These are phyloP conservation scores for Phialophora verrucosa DNA, from an alignment of 2,329 filamentous ascomycete species.

Conservation along the genomic window DNA sequence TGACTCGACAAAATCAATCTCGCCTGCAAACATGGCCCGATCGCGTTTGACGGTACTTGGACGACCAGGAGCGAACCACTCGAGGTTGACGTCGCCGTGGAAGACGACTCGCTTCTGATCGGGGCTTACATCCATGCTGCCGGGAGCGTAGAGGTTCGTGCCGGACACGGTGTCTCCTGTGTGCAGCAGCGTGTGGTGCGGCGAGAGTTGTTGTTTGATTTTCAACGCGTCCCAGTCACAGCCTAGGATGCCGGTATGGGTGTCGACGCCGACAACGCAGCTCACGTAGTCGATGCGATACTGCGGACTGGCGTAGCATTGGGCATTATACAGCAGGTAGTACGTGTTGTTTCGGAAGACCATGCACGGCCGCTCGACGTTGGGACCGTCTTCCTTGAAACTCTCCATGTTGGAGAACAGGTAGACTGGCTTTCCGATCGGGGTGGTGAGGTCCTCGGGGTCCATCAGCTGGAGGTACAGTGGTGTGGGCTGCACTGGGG, in stretches of 20 bases:
- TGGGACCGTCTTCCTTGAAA: constrained; percentile 27
- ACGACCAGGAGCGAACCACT: constrained; percentile 25
- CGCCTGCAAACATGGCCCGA: constrained; percentile 30
- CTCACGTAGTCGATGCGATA: constrained; percentile 32
- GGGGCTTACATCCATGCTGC: constrained; percentile 31
- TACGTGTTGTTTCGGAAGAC: constrained; percentile 28
- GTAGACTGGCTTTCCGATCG: constrained; percentile 25
- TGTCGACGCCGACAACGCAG: constrained; percentile 29
- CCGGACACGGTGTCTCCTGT: constrained; percentile 24
- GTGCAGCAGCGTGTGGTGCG: constrained; percentile 25
- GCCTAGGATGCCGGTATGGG: constrained; percentile 20
- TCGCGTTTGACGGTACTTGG: constrained; percentile 20
- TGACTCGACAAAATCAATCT: constrained; percentile 24
- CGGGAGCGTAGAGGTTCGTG: constrained; percentile 27
- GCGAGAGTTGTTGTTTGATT: constrained; percentile 21
- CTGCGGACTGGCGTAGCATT: constrained; percentile 27
- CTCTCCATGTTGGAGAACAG: constrained; percentile 26
- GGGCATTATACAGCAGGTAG: constrained; percentile 32
- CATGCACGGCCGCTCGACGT: constrained; percentile 30
- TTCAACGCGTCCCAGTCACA: constrained; percentile 28
- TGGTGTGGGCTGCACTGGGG: constrained; percentile 45
- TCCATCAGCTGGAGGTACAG: constrained; percentile 26
- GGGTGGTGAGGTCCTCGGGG: constrained; percentile 23
- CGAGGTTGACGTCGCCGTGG: constrained; percentile 32
- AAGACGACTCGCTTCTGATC: constrained; percentile 29